Conservation (phyloP, 495 filamentous ascomycete species). For the Corynascus novoguineensis region DNA sequence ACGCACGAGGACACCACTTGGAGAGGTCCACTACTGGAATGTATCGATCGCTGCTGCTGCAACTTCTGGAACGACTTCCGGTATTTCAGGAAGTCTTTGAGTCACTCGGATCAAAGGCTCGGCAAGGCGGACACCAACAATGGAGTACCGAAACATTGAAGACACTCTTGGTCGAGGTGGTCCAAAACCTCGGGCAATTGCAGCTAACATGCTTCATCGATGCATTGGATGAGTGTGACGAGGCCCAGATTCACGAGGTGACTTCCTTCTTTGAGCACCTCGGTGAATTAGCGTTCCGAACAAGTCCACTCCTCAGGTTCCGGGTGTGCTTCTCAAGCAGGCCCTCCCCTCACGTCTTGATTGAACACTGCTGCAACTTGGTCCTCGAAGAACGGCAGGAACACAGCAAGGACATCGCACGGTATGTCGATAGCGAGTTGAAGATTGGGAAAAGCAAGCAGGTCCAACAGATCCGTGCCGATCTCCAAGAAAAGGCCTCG, state of each 20-base stretch:
- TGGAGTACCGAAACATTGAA: conserved; percentile 31
- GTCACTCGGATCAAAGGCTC: conserved; percentile 7
- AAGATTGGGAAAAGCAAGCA: conserved; percentile 15
- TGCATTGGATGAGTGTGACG: conserved; percentile 41
- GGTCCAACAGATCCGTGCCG: conserved; percentile 23
- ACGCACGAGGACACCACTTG: conserved; percentile 36
- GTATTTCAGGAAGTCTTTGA: conserved; percentile 25
- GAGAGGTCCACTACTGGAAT: conserved; percentile 50
- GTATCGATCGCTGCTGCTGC: conserved; percentile 49
- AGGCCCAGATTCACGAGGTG: conserved; percentile 34
- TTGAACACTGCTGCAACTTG: conserved; percentile 30
- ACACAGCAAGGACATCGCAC: conserved; percentile 25
- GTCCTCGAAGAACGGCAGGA: conserved; percentile 23
- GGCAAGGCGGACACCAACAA: conserved; percentile 15
- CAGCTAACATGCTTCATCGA: conserved; percentile 37
- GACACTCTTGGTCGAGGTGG: conserved; percentile 25
- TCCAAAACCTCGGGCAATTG: conserved; percentile 21
- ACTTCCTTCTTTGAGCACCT: conserved; percentile 32
- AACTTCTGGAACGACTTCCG: conserved; percentile 29
- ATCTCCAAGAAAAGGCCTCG: conserved; percentile 37
- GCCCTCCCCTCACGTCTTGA: conserved; percentile 45
- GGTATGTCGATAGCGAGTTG: conserved; percentile 22
- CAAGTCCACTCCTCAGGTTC: conserved; percentile 11
- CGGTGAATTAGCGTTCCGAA: conserved; percentile 12
- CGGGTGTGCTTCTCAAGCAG: conserved; percentile 46